Conservation (phyloP, 2,329 filamentous ascomycete species). For the Cladosporium sp. region DNA sequence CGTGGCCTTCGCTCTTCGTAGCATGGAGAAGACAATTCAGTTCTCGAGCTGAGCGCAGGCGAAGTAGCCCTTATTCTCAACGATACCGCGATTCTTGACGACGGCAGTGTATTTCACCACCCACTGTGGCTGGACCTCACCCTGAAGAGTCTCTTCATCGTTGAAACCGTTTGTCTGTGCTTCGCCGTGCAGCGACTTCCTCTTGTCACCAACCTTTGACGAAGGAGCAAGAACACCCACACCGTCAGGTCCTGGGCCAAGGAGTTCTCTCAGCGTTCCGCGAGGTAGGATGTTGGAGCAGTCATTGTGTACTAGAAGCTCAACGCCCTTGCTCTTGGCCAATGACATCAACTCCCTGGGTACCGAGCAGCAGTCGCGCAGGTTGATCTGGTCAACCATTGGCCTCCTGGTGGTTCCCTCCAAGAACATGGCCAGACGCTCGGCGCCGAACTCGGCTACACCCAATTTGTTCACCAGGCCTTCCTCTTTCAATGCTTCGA, state of each 20-base stretch:
- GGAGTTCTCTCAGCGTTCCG: conserved; percentile 77
- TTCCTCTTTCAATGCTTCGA: conserved; percentile 68
- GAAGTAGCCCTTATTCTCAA: conserved; percentile 98
- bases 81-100: conserved; percentile 86
- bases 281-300: conserved; percentile 85
- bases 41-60: conserved; percentile 66
- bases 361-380: conserved; percentile 92
- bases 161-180: conserved; percentile 53
- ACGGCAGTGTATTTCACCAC: conserved; percentile 97
- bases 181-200: conserved; percentile 36
- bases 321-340: conserved; percentile 77
- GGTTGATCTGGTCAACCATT: conserved; percentile 90
- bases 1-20: too few species aligned
- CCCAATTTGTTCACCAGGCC: conserved; percentile 74
- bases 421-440: conserved; percentile 75
- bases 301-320: conserved; percentile 89
- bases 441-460: conserved; percentile 84
- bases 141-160: conserved; percentile 63
- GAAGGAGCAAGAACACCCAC: conserved; percentile 68
- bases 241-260: conserved; percentile 68
- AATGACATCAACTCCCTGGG: conserved; percentile 80
- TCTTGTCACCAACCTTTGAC: conserved; percentile 37
- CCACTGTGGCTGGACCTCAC: conserved; percentile 84
- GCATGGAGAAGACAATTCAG: neutral
- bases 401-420: conserved; percentile 67